phyloP scores from a whole-genome alignment of 306 rosid species.

The Gynostemma pentaphyllum region DNA sequence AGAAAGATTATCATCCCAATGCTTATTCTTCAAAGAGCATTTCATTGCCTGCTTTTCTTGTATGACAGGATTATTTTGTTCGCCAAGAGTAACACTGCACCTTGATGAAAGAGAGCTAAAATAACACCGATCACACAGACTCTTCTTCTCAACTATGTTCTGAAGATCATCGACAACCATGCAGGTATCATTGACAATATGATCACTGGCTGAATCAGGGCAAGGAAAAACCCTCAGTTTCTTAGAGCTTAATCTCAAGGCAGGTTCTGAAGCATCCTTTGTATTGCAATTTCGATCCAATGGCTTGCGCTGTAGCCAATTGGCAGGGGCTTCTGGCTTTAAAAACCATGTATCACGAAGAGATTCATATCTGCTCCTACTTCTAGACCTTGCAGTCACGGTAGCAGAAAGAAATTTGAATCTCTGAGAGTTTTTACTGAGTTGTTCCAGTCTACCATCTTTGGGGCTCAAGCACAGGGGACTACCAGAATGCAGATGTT shows the following conservation, averaged over 20 bases:
- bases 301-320: constrained; percentile 18
- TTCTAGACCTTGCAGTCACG: constrained; percentile 17
- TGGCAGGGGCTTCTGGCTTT: constrained; percentile 19
- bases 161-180: constrained; percentile 13
- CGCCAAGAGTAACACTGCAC: neutral
- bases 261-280: constrained; percentile 20
- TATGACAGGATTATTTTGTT: neutral
- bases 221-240: constrained; percentile 21
- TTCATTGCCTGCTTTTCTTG: neutral
- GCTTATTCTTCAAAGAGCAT: neutral
- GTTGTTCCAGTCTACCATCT: constrained; percentile 6
- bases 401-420: constrained; percentile 8
- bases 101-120: neutral
- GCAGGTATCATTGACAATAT: constrained; percentile 9
- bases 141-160: constrained; percentile 9
- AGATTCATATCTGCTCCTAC: constrained; percentile 30
- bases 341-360: constrained; percentile 40
- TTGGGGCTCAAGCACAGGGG: constrained; percentile 14
- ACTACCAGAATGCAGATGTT: constrained; percentile 5
- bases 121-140: constrained; percentile 1
- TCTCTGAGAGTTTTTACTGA: constrained; percentile 12
- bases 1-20: neutral
- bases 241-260: constrained; percentile 21
- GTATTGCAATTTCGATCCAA: constrained; percentile 14
- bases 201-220: constrained; percentile 13